phyloP scores from a whole-genome alignment of 257 asterid species.

The Capsicum pubescens region DNA sequence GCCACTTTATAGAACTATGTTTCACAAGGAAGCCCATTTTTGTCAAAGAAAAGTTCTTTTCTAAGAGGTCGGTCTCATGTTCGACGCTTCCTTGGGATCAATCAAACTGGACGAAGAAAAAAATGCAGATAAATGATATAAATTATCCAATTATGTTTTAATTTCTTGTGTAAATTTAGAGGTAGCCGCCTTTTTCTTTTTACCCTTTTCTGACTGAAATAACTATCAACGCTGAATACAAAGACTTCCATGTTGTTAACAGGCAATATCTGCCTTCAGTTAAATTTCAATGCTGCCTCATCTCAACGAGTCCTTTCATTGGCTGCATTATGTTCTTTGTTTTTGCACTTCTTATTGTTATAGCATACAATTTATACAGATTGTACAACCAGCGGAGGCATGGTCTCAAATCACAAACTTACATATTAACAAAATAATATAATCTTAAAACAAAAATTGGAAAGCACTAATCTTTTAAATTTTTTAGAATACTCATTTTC shows the following conservation, averaged over 20 bases:
- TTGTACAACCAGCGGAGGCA: too few relatives aligned
- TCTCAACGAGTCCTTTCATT: background rate
- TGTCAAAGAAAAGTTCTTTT: constrained; percentile 50
- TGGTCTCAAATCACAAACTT: too few relatives aligned
- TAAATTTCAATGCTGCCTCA: too few relatives aligned
- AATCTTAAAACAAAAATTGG: too few relatives aligned
- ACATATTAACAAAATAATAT: too few relatives aligned
- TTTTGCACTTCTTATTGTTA: background rate
- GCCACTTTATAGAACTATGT: constrained; percentile 42
- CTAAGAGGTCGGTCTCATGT: constrained; percentile 56
- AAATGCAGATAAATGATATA: constrained; percentile 47
- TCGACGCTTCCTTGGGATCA: constrained; percentile 10
- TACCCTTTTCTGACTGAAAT: background rate
- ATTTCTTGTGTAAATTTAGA: background rate
- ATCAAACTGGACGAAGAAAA: constrained; percentile 31
- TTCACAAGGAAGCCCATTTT: constrained; percentile 41
- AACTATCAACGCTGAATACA: background rate
- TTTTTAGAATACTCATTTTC: too few relatives aligned
- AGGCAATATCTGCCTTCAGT: background rate
- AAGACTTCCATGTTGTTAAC: background rate
- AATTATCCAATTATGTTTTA: background rate
- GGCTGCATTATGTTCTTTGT: background rate
- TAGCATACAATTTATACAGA: too few relatives aligned
- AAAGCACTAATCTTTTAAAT: too few relatives aligned
- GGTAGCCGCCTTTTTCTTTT: background rate